Conservation (phyloP, 2,329 filamentous ascomycete species). For the Microdochium bolleyi region DNA sequence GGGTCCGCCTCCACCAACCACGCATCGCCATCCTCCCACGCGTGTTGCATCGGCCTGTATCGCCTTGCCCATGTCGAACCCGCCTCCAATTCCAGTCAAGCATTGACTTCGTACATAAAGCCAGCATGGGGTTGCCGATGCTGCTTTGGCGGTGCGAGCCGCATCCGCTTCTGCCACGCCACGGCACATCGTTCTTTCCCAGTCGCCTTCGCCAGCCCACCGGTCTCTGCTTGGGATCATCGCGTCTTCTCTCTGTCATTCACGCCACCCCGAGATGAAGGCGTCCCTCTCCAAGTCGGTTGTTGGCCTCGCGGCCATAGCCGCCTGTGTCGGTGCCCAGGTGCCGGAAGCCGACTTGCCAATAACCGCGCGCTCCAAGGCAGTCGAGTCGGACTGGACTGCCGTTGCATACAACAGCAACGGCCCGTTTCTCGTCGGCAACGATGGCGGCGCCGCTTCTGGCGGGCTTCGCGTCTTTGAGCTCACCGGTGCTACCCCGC, state of each 20-base stretch:
- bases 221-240: too few relatives aligned
- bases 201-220: not conserved
- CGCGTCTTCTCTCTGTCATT: not conserved
- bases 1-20: not conserved
- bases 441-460: slow-evolving; percentile 32
- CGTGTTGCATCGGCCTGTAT: not conserved
- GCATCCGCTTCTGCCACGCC: too few relatives aligned
- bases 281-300: not conserved
- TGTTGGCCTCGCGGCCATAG: not conserved
- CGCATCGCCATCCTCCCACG: not conserved
- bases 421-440: slow-evolving; percentile 31
- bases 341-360: slow-evolving; percentile 11
- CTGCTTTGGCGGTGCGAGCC: not conserved
- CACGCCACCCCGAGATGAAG: not conserved
- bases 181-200: not conserved
- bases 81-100: not conserved
- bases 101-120: not conserved
- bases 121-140: not conserved
- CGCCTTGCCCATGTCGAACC: not conserved
- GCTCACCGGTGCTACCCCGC: slow-evolving; percentile 17
- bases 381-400: slow-evolving; percentile 32
- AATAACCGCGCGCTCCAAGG: slow-evolving; percentile 18
- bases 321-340: not conserved
- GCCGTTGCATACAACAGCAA: slow-evolving; percentile 27
- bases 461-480: slow-evolving; percentile 32